Evolutionary conservation across 495 filamentous ascomycete genomes (phyloP), one percentile per base, ranked within the genome.

Genomic region (Aspergillus bridgeri): DNA sequence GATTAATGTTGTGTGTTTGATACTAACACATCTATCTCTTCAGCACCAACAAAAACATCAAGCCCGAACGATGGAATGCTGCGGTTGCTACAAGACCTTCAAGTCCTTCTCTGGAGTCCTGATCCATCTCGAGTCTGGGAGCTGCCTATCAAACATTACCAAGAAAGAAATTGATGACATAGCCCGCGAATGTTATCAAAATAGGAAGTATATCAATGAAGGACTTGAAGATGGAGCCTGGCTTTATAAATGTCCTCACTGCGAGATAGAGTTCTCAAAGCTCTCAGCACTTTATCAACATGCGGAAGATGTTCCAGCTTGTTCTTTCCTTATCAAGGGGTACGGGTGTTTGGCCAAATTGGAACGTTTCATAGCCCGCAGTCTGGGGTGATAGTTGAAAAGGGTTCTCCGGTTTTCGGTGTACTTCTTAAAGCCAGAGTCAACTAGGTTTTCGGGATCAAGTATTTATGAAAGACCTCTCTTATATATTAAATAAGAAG

Each of bases 81-180:
- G 54, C 48, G 60, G 61, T 54, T 66, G 57, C 29, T 45, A 21
- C 3, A 45, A 55, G 7, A 60, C 13, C 3, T 66, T 66, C 53
- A 53, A 56, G 20, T 56, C 42, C 22, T 63, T 60, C 29, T 63
- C 60, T 4, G 45, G 47, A 7, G 42, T 66, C 15, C 49, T 66
- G 8, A 49, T 56, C 23, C 61, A 66, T 53, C 61, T 66, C 19
- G 63, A 66, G 45, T 49, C 53, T 9, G 63, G 50, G 6, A 24
- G 48, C 21, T 66, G 63, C 46, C 17, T 48, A 18, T 61, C 49
- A n/a, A 48, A 43, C 23, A 48, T 57, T 21, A 54, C 38, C 27
- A 18, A 57, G 38, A 48, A 52, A 6, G 27, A 46, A 18, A 52
- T 61, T 42, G 45, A 62, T 24, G 20, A 58, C 8, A 20, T 54